A percentile compares a stretch with the other conserved stretches of the same genome.
Evolutionary conservation across 2,329 filamentous ascomycete genomes (phyloP).

Genomic region (Ampelomyces quisqualis): DNA sequence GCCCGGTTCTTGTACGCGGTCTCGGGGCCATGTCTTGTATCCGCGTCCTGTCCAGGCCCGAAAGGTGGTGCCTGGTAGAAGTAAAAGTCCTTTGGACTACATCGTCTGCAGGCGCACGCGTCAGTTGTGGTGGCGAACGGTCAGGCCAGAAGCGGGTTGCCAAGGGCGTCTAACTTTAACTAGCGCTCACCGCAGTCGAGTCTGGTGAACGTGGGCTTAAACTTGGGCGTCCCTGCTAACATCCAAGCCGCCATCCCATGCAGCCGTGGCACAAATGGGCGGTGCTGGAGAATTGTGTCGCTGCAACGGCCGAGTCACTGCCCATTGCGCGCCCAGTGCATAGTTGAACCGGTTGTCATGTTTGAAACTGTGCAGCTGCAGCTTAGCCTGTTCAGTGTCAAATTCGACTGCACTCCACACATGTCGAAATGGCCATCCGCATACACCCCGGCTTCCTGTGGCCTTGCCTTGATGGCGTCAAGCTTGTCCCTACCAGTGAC

Average conservation of each 20-base stretch:
- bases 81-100: too few relatives aligned
- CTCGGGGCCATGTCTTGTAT: not conserved
- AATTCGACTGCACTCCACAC: slow-evolving; percentile 44
- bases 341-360: too few relatives aligned
- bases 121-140: slow-evolving; percentile 1
- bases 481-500: slow-evolving; percentile 40
- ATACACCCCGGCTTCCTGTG: slow-evolving; percentile 32
- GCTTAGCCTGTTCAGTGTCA: slow-evolving; percentile 28
- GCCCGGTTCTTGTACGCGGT: not conserved
- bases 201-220: too few relatives aligned
- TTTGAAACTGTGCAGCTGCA: slow-evolving; percentile 33
- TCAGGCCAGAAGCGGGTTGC: not conserved
- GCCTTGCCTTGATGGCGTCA: slow-evolving; percentile 37
- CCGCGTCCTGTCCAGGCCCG: not conserved
- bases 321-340: too few relatives aligned
- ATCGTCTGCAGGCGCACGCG: too few relatives aligned
- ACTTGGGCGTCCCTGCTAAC: too few relatives aligned
- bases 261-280: not conserved
- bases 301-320: too few relatives aligned
- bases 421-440: slow-evolving; percentile 41
- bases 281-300: too few relatives aligned
- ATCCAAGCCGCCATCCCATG: too few relatives aligned
- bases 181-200: too few relatives aligned
- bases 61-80: not conserved
- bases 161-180: not conserved